phyloP scores from a whole-genome alignment of 2,329 filamentous ascomycete species.

The Xylaria polymorpha region DNA sequence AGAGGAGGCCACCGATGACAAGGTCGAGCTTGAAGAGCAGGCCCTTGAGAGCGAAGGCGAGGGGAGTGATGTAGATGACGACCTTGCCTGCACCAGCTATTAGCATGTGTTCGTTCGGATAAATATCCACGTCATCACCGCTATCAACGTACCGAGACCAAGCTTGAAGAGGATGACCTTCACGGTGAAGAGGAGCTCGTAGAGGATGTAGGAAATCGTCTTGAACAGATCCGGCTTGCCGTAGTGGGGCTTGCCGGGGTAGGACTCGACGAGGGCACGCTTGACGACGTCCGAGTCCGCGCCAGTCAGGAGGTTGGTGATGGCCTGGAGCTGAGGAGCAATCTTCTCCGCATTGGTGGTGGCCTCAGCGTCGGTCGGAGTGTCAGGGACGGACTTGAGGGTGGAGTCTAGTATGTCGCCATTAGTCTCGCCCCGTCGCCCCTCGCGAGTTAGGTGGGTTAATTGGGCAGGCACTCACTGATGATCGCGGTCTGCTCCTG shows the following conservation, averaged over 20 bases:
- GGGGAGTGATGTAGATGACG: conserved; percentile 41
- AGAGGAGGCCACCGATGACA: conserved; percentile 42
- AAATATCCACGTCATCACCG: neutral
- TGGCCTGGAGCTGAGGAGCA: conserved; percentile 42
- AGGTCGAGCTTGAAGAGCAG: conserved; percentile 44
- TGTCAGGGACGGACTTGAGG: conserved; percentile 37
- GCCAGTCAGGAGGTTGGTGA: conserved; percentile 41
- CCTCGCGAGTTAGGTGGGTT: neutral
- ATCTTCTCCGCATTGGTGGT: conserved; percentile 38
- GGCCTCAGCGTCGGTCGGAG: conserved; percentile 37
- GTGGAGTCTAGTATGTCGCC: conserved; percentile 37
- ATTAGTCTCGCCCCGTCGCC: conserved; percentile 28
- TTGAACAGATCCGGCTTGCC: conserved; percentile 44
- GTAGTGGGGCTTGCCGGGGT: conserved; percentile 39
- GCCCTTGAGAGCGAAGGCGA: conserved; percentile 41
- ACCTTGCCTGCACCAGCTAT: conserved; percentile 38
- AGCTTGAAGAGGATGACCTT: conserved; percentile 47
- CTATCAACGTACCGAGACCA: conserved; percentile 43
- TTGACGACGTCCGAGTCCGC: conserved; percentile 37
- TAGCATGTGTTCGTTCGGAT: neutral
- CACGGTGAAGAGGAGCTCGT: conserved; percentile 43
- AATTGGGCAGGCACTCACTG: conserved; percentile 36
- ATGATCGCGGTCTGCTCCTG: conserved; percentile 45
- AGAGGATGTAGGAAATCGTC: conserved; percentile 44
- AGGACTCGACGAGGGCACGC: conserved; percentile 38